Base-by-base conservation (phyloP, 1,284 basidiomycete genomes). In the Peniophora sp. region DNA sequence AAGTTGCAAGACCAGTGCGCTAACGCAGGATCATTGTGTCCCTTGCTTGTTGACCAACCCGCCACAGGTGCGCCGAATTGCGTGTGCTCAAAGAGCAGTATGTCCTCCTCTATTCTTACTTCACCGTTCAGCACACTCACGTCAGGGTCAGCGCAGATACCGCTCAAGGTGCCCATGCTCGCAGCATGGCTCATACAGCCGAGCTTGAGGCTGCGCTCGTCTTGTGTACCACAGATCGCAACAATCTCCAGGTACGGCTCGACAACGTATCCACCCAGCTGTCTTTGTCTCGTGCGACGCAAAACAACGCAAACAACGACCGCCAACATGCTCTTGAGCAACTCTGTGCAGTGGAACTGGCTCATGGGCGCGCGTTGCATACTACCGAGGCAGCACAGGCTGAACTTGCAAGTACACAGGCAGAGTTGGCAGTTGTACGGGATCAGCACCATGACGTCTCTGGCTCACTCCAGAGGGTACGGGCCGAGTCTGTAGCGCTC, bases 401-500 rank as follows among this genome's bases (percentile, higher is more conserved):
- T 10, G 54, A 63, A 45, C 53, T 65, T 32, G 49, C 52, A 22
- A 48, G 54, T 2, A 57, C 61, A 1, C n/a, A 41, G n/a, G 38
- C 38, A 8, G 38, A 41, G n/a, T 16, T 41, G 5, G 27, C 38
- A n/a, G 19, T 8, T 20, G 19, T 20, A n/a, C 38, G 38, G 5
- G 5, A 20, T 41, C 8, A 41, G 38, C 16, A 16, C 38, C 8
- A 16, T 59, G 56, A 32, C 44, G 55, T n/a, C 57, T 58, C 25
- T 58, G 27, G 27, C 54, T 45, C 55, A 56, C 34, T 55, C 54
- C 23, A 52, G 56, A 14, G 51, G 34, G 55, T 58, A 9, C 58
- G 64, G 32, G 38, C 63, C 11, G 56, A 58, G 24, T 50, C 52
- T 8, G 58, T 69, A 16, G 60, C 55, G 23, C 35, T 49, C 12